Percentiles rank a stretch among this genome's conserved stretches.
phyloP scores from a whole-genome alignment of 345 rosid genomes.

The Diplotaxis tenuifolia region DNA sequence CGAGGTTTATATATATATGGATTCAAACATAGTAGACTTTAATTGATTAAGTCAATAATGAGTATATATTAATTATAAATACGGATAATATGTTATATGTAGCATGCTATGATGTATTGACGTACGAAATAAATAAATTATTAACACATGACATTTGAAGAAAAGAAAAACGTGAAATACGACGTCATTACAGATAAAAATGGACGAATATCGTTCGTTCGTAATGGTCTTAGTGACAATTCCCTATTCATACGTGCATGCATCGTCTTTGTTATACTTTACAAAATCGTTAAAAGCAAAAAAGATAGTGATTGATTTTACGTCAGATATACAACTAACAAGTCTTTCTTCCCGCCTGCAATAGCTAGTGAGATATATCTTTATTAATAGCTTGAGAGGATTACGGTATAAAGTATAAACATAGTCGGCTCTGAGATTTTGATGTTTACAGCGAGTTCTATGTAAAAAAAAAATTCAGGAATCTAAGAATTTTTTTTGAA shows the following conservation, averaged over 20 bases:
- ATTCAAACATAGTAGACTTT: constrained; percentile 26
- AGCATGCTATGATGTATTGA: too few species aligned
- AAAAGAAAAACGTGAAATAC: background rate
- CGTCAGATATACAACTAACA: constrained; percentile 5
- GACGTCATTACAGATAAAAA: background rate
- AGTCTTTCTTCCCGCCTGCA: background rate
- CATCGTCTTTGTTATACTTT: background rate
- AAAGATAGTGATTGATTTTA: constrained; percentile 7
- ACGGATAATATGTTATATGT: too few species aligned
- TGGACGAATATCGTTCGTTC: background rate
- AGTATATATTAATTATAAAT: background rate
- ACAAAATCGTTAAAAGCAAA: background rate
- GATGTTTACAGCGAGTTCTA: too few species aligned
- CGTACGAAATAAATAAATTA: constrained; percentile 8
- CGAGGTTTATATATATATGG: background rate
- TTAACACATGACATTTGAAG: background rate
- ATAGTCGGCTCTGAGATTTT: too few species aligned
- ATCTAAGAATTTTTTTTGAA: too few species aligned
- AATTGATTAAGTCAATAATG: background rate
- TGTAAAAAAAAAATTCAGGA: too few species aligned
- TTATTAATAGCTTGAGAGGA: too few species aligned
- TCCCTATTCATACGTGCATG: constrained; percentile 20
- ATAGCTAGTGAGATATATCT: background rate
- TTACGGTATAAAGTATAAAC: too few species aligned
- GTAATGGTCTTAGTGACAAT: background rate